Evolutionary conservation across 768 basidiomycete species (phyloP), one percentile per base, ranked within the genome.

Genomic region (Asterophora lycoperdoides): DNA sequence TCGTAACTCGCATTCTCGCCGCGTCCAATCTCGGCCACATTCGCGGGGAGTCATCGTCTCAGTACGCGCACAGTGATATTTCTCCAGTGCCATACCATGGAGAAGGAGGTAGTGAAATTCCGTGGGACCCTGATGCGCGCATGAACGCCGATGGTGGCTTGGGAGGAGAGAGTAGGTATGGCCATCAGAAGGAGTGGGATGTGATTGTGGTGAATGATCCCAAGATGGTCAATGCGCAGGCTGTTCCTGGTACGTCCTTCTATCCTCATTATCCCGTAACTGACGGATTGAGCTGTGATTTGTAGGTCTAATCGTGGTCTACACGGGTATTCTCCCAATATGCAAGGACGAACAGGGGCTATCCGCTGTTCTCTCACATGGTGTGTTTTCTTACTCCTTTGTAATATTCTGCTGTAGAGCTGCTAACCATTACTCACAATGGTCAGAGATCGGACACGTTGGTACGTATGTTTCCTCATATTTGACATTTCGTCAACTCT

Each of bases 291-390:
- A 17, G 28, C 14, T 48, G 6, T 37, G 17, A 2, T 14, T 47
- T 28, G 13, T n/a, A 82, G 87, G 86, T 1, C 76, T 84, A 42
- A 83, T 96, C 45, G 77, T 93, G 28, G 88, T 97, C 8, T 95
- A 89, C 60, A 93, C 91, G 0, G 93, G 93, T 0, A 90, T 96
- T 30, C 64, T 96, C 3, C 89, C 88, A 0, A 68, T 93, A 5
- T 84, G 83, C 39, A 71, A 69, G 52, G 83, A 91, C 53, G 89
- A 93, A 56, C 78, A 86, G 57, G 91, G 90, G 0, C 69, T 97
- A 0, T 89, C 93, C 1, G 84, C 84, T 14, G 84, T 96, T 1
- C 67, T 97, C 2, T 80, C 88, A 1, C 93, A 96, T 63, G 91
- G 92, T 88, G 46, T 3, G 76, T 60, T 9, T 36, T 30, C 26